These are phyloP conservation scores for Tricholoma flavovirens DNA, from an alignment of 768 basidiomycete genomes.

Conservation along the genomic window DNA sequence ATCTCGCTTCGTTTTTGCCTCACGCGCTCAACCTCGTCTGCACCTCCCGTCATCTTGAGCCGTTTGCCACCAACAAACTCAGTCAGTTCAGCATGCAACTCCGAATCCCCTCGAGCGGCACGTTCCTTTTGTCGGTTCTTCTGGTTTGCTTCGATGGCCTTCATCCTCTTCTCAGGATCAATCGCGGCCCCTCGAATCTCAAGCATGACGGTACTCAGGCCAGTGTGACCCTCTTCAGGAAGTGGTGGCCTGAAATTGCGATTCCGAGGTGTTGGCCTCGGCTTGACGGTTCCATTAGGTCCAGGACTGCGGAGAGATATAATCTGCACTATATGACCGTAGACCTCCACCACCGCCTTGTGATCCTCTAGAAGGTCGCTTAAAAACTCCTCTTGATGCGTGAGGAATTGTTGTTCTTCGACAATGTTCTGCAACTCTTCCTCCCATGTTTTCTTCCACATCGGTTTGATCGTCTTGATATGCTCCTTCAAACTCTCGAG, in stretches of 20 bases:
- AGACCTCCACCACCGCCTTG: conserved; percentile 83
- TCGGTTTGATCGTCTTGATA: conserved; percentile 84
- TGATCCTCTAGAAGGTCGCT: conserved; percentile 87
- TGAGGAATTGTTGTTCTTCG: conserved; percentile 92
- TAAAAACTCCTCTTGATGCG: conserved; percentile 89
- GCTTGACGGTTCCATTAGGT: conserved; percentile 26
- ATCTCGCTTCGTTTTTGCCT: conserved; percentile 79
- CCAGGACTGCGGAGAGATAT: conserved; percentile 58
- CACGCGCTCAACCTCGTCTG: conserved; percentile 85
- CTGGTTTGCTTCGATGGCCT: conserved; percentile 89
- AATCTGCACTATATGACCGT: conserved; percentile 87
- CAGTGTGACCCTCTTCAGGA: conserved; percentile 61
- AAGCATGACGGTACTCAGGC: conserved; percentile 76
- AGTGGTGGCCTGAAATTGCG: conserved; percentile 56
- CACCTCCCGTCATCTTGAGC: conserved; percentile 92
- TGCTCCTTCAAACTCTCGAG: conserved; percentile 76
- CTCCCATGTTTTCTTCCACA: conserved; percentile 99
- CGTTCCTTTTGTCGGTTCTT: conserved; percentile 73
- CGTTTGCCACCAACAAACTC: conserved; percentile 87
- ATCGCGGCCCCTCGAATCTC: conserved; percentile 81
- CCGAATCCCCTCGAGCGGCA: conserved; percentile 62
- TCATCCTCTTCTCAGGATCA: conserved; percentile 80
- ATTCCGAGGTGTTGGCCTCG: conserved; percentile 22
- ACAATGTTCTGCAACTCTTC: conserved; percentile 94
- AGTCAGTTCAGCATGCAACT: conserved; percentile 75